Conservation (phyloP, 169 alveolate species). For the Fabrea salina region DNA sequence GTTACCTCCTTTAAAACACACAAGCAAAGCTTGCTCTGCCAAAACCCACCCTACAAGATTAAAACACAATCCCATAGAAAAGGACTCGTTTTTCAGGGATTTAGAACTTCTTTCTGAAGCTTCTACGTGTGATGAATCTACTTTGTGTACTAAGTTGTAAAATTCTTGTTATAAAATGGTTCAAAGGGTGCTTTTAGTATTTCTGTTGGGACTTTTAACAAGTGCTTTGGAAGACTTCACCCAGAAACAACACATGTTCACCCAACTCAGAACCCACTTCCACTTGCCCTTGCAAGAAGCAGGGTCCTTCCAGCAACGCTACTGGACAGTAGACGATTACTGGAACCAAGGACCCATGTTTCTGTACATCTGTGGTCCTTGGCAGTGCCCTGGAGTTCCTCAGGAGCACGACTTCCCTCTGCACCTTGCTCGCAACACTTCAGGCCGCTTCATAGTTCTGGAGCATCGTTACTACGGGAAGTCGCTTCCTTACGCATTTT, state of each 20-base stretch:
- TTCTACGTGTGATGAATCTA: no score
- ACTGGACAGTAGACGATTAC: neutral
- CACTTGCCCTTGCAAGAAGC: neutral
- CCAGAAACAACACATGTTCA: neutral
- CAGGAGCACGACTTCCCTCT: neutral
- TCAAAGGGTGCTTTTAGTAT: no score
- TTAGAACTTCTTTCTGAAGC: no score
- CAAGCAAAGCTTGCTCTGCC: no score
- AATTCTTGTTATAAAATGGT: no score
- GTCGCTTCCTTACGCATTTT: slow-evolving; percentile 50
- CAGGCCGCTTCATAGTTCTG: neutral
- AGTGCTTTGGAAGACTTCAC: neutral
- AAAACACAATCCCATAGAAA: no score
- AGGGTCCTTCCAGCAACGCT: neutral
- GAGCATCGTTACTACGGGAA: slow-evolving; percentile 68
- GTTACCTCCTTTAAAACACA: no score
- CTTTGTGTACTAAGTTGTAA: no score
- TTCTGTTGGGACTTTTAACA: neutral
- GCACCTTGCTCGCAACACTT: neutral
- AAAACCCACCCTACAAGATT: no score
- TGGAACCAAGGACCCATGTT: neutral
- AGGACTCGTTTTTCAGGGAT: no score
- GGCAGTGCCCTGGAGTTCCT: neutral
- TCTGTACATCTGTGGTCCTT: neutral
- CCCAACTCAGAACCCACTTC: neutral